A percentile compares a stretch with the other conserved stretches of the same genome.
Evolutionary conservation across 2,329 filamentous ascomycete genomes (phyloP).

Genomic region (Pseudogymnoascus sp.): DNA sequence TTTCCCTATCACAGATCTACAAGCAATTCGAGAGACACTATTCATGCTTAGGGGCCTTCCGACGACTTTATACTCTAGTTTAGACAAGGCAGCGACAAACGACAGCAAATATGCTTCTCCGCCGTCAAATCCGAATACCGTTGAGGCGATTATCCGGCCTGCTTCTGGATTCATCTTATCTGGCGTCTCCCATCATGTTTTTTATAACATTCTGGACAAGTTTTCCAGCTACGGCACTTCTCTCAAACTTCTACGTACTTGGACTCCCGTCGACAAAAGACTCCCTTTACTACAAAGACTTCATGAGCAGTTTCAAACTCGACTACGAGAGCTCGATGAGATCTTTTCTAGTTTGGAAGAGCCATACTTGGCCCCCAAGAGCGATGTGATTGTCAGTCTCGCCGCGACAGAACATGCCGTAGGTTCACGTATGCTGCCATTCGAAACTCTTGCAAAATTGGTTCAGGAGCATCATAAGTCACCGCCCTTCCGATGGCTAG

Average conservation of each 20-base stretch:
- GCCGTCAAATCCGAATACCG: conserved; percentile 29
- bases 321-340: conserved; percentile 51
- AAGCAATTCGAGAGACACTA: conserved; percentile 67
- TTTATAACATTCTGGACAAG: conserved; percentile 34
- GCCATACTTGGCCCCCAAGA: conserved; percentile 46
- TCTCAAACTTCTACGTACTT: conserved; percentile 42
- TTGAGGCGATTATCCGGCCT: conserved; percentile 28
- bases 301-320: conserved; percentile 26
- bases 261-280: conserved; percentile 31
- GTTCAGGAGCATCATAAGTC: conserved; percentile 18
- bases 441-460: conserved; percentile 47
- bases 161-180: conserved; percentile 27
- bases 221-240: conserved; percentile 42
- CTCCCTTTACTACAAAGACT: conserved; percentile 27
- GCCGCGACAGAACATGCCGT: conserved; percentile 54
- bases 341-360: conserved; percentile 53
- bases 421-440: conserved; percentile 46
- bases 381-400: conserved; percentile 58
- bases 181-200: conserved; percentile 29
- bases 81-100: not conserved
- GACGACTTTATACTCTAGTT: conserved; percentile 57
- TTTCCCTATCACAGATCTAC: conserved; percentile 47
- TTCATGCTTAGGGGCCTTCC: conserved; percentile 79
- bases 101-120: conserved; percentile 16
- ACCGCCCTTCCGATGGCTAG: conserved; percentile 64